Base-by-base conservation (phyloP, 208 protist genomes). In the Endotrypanum monterogeii region DNA sequence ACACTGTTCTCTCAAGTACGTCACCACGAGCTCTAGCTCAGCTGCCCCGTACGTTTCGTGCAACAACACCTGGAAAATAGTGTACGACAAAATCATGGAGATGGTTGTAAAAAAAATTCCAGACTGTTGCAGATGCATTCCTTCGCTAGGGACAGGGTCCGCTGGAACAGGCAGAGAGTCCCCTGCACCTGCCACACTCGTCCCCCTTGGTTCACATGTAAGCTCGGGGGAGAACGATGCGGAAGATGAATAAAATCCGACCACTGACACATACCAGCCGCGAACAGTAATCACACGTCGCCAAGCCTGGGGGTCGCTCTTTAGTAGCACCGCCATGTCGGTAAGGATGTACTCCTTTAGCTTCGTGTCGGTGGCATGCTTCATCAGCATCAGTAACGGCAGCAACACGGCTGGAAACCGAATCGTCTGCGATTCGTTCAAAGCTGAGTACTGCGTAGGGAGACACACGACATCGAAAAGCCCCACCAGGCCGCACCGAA, bases 251-350 rank as follows among this genome's bases (percentile, higher is more conserved):
- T 88, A 95, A 25, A 94, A 71, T 37, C 88, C 77, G 5, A 83
- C 73, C 32, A 96, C 51, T 48, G 80, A 82, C 30, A 83, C 81
- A 73, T 94, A 93, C 90, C 92, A 96, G 11, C 86, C 88, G 8
- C 75, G 80, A 23, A 94, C 74, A 0, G 80, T 79, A 37, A 92
- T 74, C 11, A 97, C 62, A 11, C 80, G 76, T 56, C 83, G 86
- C 86, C 89, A 92, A 39, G 88, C 87, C 54, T 85, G 73, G 23
- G 82, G 32, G 65, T 95, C 88, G 58, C 80, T 77, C 68, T 88
- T 75, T 28, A 94, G 78, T 16, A 95, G 76, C 28, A 74, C 69
- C 11, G 78, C 75, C 57, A 94, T 57, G 69, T 97, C 93, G 0
- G 66, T 71, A 46, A 95, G 73, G 0, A 84, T 84, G 54, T 78